A percentile compares a stretch with the other conserved stretches of the same genome.
These are phyloP conservation scores for Fusarium transvaalense DNA, from an alignment of 2,329 filamentous ascomycete genomes.

Conservation along the genomic window DNA sequence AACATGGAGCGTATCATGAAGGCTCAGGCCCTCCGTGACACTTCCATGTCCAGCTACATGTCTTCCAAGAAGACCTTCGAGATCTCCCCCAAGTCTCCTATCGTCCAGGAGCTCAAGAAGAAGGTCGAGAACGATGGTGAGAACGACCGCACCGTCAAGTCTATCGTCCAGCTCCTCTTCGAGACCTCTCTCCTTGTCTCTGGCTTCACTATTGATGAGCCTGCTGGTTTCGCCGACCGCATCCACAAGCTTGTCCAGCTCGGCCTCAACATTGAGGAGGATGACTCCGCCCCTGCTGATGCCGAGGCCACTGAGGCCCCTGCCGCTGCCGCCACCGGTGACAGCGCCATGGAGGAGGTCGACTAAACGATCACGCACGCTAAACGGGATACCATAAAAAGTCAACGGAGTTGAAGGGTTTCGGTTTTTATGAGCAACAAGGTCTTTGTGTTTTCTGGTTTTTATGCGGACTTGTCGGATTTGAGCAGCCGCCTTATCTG, in stretches of 20 bases:
- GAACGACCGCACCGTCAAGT: conserved; percentile 99
- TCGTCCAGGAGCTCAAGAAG: conserved; percentile 99
- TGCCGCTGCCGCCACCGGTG: conserved; percentile 69
- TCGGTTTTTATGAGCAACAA: conserved; percentile 51
- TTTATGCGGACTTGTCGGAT: conserved; percentile 46
- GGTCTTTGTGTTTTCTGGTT: conserved; percentile 53
- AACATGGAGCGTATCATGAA: conserved; percentile 99
- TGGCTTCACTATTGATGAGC: conserved; percentile 99
- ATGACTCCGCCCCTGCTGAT: conserved; percentile 77
- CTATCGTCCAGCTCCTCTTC: conserved; percentile 97
- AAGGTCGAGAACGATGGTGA: conserved; percentile 98
- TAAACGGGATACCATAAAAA: conserved; percentile 57
- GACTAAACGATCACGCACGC: conserved; percentile 73
- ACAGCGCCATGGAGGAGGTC: conserved; percentile 99
- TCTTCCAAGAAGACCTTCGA: conserved; percentile 99
- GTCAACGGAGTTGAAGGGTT: conserved; percentile 59
- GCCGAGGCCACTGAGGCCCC: conserved; percentile 70
- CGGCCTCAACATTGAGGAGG: conserved; percentile 96
- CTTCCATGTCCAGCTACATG: conserved; percentile 99
- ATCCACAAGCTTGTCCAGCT: conserved; percentile 99
- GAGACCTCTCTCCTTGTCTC: conserved; percentile 99
- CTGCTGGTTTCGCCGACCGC: conserved; percentile 96
- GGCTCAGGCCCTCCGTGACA: conserved; percentile 99
- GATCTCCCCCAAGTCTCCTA: conserved; percentile 98
- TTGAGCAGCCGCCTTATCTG: conserved; percentile 48